phyloP scores from a whole-genome alignment of 2,329 filamentous ascomycete species.

The Pyrenochaeta sp. region DNA sequence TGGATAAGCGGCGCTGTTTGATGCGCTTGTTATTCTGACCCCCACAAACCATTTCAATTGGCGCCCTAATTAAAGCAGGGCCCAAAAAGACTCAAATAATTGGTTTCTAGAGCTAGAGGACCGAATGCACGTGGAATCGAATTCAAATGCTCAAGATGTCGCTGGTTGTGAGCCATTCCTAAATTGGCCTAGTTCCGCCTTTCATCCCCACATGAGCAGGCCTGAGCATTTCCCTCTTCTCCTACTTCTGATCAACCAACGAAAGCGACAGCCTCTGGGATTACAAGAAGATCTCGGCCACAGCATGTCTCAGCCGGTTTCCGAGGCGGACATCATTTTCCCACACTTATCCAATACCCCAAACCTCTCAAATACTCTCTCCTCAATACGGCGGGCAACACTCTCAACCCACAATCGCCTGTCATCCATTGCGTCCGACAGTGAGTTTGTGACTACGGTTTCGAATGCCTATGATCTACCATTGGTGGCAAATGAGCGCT shows the following conservation, averaged over 20 bases:
- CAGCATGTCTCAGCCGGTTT: conserved; percentile 37
- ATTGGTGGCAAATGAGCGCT: conserved; percentile 90
- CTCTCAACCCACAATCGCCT: conserved; percentile 84
- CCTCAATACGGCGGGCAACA: conserved; percentile 76
- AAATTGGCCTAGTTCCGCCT: neutral
- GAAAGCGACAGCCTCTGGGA: too few species aligned
- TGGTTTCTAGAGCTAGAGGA: too few species aligned
- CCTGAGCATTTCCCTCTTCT: too few species aligned
- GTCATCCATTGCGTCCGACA: conserved; percentile 77
- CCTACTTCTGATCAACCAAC: too few species aligned
- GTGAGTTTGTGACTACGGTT: conserved; percentile 73
- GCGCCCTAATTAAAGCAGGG: too few species aligned
- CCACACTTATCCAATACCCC: conserved; percentile 67
- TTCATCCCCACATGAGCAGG: neutral
- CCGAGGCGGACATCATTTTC: conserved; percentile 59
- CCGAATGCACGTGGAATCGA: too few species aligned
- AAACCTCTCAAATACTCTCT: conserved; percentile 68
- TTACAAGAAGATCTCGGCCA: too few species aligned
- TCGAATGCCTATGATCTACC: conserved; percentile 67
- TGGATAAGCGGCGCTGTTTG: too few species aligned
- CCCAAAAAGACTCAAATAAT: too few species aligned
- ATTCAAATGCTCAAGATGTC: too few species aligned
- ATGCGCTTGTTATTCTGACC: too few species aligned
- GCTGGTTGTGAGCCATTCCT: neutral
- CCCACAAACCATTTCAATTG: too few species aligned